Evolutionary conservation across 805 yeast species (phyloP), one percentile per base, ranked within the genome.

Genomic region (Yueomyces sp.): DNA sequence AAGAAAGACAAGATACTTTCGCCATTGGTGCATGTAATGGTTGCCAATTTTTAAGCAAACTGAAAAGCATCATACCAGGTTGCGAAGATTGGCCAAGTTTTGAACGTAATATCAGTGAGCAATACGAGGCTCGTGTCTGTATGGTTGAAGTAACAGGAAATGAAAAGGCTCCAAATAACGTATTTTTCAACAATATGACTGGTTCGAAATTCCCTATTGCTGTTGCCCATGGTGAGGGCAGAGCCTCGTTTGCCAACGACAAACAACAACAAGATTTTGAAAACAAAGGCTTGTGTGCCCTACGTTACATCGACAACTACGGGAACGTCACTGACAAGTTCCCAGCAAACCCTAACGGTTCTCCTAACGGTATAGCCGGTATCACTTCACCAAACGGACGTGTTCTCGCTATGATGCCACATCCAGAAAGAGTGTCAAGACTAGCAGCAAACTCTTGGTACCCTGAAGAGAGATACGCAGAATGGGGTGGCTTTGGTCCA

Each of bases 1-100:
- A 79, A 56, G 83, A 77, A 44, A 80, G 98, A 65, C 69, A 70
- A 26, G 94, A 92, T 61, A 92, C 98, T 0, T 92, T 92, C 69
- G 94, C 97, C 3, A 79, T 92, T 54, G 98, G 98, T 65, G 95
- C 95, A 40, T 92, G 98, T 74, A 92, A 92, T 63, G 98, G 98
- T 49, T 92, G 98, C 68, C 98, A 92, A 66, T 92, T 92, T 71
- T 67, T 92, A 57, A 80, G 95, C 48, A 80, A 87, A 65, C 75
- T 92, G 48, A 84, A 85, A 53, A 79, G 74, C 49, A 62, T 63
- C 41, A 86, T 92, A 49, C 97, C 97, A 36, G 97, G 97, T 41
- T 57, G 63, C 44, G 94, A 84, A 53, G 70, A 77, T 70, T 92
- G 98, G 98, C 98, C 98, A 45, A 73, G 85, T 6, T 92, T 92